Evolutionary conservation across 2,329 filamentous ascomycete species (phyloP).

Genomic region (Stylonectria norvegica): DNA sequence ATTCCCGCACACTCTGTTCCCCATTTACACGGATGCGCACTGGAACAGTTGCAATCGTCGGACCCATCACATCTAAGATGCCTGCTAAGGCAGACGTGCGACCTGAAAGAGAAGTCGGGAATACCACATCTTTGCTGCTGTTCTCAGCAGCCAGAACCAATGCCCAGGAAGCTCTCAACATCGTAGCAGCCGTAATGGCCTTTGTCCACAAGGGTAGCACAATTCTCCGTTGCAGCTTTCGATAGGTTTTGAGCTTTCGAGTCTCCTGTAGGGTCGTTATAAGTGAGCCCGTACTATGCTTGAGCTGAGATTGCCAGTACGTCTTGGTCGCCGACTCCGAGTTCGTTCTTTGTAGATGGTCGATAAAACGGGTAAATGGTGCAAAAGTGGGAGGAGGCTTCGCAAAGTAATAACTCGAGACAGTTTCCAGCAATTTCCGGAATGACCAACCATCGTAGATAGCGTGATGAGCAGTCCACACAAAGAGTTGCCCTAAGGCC

Average conservation of each 20-base stretch:
- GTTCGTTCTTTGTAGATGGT: too few species aligned
- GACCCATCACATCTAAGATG: slow-evolving; percentile 27
- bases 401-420: too few species aligned
- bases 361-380: too few species aligned
- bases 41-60: slow-evolving; percentile 31
- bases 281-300: too few species aligned
- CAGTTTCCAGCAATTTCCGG: too few species aligned
- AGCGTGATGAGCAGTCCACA: too few species aligned
- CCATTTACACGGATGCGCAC: slow-evolving; percentile 16
- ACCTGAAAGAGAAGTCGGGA: slow-evolving; percentile 28
- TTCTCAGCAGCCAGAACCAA: slow-evolving; percentile 20
- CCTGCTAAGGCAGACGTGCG: slow-evolving; percentile 25
- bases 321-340: too few species aligned
- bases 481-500: too few species aligned
- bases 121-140: slow-evolving; percentile 20
- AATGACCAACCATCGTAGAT: too few species aligned
- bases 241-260: background rate
- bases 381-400: too few species aligned
- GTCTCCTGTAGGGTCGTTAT: too few species aligned
- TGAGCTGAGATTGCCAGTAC: too few species aligned
- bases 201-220: background rate
- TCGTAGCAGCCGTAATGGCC: slow-evolving; percentile 15
- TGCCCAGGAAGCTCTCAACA: slow-evolving; percentile 26
- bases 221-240: background rate
- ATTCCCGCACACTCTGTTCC: slow-evolving; percentile 10